A percentile compares a stretch with the other conserved stretches of the same genome.
Conservation (phyloP, 345 rosid genomes). For the Balakata baccata region DNA sequence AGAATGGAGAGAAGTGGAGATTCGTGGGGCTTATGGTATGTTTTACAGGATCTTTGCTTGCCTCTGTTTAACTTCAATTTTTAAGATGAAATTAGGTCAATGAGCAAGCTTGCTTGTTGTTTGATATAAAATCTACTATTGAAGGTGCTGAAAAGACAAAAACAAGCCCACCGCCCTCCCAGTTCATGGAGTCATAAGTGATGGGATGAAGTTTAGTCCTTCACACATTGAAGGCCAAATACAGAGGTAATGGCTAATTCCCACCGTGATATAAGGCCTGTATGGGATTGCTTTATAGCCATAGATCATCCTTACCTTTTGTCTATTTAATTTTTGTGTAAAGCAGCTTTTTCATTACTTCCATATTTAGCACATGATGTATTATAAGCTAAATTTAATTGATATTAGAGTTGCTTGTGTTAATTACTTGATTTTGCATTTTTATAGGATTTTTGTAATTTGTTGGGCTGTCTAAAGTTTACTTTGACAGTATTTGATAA, state of each 20-base stretch:
- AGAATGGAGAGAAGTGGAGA: slow-evolving; percentile 95
- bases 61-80: neutral
- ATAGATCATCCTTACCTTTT: neutral
- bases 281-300: slow-evolving; percentile 13
- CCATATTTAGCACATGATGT: slow-evolving; percentile 29
- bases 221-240: neutral
- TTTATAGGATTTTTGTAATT: neutral
- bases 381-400: slow-evolving; percentile 17
- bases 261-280: slow-evolving; percentile 18
- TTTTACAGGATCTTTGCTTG: neutral
- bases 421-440: neutral
- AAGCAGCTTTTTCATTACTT: slow-evolving; percentile 17
- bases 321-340: slow-evolving; percentile 23
- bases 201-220: slow-evolving; percentile 1
- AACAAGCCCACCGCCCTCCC: slow-evolving; percentile 73
- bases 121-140: slow-evolving; percentile 14
- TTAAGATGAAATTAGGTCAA: neutral
- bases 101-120: neutral
- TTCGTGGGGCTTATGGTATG: slow-evolving; percentile 71
- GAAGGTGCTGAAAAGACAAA: slow-evolving; percentile 77
- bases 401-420: slow-evolving; percentile 17
- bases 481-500: neutral
- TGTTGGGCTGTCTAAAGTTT: neutral
- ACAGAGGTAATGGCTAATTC: slow-evolving; percentile 22
- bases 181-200: slow-evolving; percentile 73